phyloP scores from a whole-genome alignment of 2,329 filamentous ascomycete species.

The Ophiostoma tasmaniense region DNA sequence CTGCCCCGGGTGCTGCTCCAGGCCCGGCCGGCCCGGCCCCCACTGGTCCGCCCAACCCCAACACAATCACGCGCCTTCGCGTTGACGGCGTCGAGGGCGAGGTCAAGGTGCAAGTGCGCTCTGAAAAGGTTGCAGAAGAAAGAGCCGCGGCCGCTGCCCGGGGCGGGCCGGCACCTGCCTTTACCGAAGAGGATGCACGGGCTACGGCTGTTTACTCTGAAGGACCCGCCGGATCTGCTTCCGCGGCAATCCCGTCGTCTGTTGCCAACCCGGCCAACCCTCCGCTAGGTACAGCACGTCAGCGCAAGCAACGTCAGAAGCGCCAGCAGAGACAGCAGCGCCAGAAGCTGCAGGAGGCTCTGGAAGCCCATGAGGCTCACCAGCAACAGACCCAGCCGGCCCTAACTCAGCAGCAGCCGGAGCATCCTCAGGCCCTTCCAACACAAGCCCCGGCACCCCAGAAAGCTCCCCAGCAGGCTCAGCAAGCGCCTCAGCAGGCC shows the following conservation, averaged over 20 bases:
- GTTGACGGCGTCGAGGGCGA: conserved; percentile 50
- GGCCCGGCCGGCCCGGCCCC: neutral
- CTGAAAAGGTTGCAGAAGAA: conserved; percentile 6
- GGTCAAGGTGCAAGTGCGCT: conserved; percentile 45
- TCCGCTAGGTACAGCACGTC: conserved; percentile 20
- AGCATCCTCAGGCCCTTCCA: neutral
- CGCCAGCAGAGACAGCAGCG: conserved; percentile 21
- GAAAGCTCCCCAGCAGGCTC: neutral
- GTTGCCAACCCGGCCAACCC: conserved; percentile 7
- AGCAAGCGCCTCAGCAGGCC: neutral
- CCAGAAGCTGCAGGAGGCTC: conserved; percentile 17
- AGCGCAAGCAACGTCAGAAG: conserved; percentile 22
- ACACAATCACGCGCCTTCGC: conserved; percentile 34
- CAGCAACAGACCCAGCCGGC: conserved; percentile 5
- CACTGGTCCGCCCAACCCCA: neutral
- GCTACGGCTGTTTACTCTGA: conserved; percentile 9
- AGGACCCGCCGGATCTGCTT: neutral
- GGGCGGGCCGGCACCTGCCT: neutral
- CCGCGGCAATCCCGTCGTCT: neutral
- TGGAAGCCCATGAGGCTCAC: conserved; percentile 9
- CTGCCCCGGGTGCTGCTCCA: neutral
- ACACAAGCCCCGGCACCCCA: neutral
- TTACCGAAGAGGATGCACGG: neutral
- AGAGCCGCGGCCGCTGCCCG: neutral
- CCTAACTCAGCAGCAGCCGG: neutral